Evolutionary conservation across 2,329 filamentous ascomycete species (phyloP), one percentile per base, ranked within the genome.

Genomic region (Hypoxylon sp.): DNA sequence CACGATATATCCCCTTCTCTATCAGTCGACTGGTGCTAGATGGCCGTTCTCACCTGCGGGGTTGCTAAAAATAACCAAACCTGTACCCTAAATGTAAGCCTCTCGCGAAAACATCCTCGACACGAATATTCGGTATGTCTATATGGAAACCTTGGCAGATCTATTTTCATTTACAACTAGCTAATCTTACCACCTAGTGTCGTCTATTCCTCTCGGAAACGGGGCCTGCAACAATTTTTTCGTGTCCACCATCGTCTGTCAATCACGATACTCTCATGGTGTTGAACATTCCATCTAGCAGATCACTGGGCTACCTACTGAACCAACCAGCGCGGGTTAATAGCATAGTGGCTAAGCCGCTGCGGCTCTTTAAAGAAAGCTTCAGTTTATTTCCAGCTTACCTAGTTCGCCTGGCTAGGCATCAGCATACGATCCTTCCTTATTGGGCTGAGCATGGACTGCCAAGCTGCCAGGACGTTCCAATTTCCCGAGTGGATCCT

Each of bases 381-480:
- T 26, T 60, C 41, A 34, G 43, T 50, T 49, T 37, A 11, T 24
- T 30, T 28, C 24, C n/a, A 43, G 19, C 32, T 24, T 19, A 52
- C 20, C 19, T 47, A 56, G 52, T 37, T 4, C 17, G 37, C 44
- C 34, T 56, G 26, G 48, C 52, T 37, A 56, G 30, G 44, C 51
- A 49, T 7, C 30, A n/a, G 10, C 28, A 11, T 32, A 43, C 50
- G 37, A 43, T 53, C 34, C 22, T 30, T 53, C 22, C 50, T 30
- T n/a, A 10, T 44, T 53, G 50, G 53, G 57, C 46, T 60, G 46
- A 46, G 57, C 52, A 20, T 7, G 48, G 44, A 30, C 44, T 26
- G 2, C 41, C n/a, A n/a, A n/a, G n/a, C n/a, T n/a, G n/a, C 13
- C 13, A 15, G 26, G 34, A 26, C 26, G 39, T 30, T 47, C 20